Base-by-base conservation (phyloP, 345 rosid species). In the Durio zibethinus region DNA sequence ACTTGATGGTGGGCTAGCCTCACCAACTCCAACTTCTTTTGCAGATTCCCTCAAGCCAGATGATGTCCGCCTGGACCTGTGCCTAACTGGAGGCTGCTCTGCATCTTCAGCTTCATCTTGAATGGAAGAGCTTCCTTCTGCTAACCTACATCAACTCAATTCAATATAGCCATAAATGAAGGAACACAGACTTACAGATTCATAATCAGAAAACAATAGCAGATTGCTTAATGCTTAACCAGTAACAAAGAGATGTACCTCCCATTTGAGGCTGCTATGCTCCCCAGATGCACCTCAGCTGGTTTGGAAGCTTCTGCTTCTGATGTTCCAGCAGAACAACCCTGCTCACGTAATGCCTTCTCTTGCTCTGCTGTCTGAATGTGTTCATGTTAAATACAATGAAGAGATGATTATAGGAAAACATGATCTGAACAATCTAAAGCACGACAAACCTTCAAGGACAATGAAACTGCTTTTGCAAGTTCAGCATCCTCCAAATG, bases 281-380 rank as follows among this genome's bases (percentile, higher is more conserved):
- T 72, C 74, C 78, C 85, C 38, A 73, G 78, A 76, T 85, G 90
- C 78, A 82, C 79, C 61, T 82, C 77, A 78, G 87, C 76, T 71
- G 87, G 79, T 76, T 77, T 80, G 74, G 82, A 78, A 80, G 73
- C 74, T 77, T 86, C 90, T 1, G 48, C 79, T 57, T 82, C 86
- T 45, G 91, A 85, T 52, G 81, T 80, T 82, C 88, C 89, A 76
- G 80, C 82, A 69, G 81, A 83, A 43, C 45, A 82, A 52, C 76
- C 87, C 68, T 75, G 85, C 69, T 82, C 90, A 71, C 73, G 86
- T 63, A 77, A 74, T 79, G 86, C 84, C 73, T 83, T 89, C 84
- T 92, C 95, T 82, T 83, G 92, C 91, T 90, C 92, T 8, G 92
- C 92, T 77, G 89, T 79, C 98, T 92, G 93, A 76, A 86, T 56